Evolutionary conservation across 208 protist genomes (phyloP).

Genomic region (Leishmania tarentolae): DNA sequence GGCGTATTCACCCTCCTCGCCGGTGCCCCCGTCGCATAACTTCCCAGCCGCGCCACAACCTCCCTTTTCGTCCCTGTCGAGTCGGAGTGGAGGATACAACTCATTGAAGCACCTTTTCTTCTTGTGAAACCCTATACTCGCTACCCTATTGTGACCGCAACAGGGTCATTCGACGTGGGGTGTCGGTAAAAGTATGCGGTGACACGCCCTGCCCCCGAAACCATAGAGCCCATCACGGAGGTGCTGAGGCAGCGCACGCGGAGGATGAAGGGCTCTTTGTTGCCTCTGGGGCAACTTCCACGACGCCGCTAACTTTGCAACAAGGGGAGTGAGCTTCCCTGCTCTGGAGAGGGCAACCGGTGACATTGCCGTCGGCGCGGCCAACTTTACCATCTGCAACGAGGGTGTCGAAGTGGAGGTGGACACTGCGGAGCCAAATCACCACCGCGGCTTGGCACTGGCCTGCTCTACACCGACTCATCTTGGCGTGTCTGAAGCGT

Average conservation of each 20-base stretch:
- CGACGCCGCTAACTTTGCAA: constrained; percentile 3
- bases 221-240: constrained; percentile 6
- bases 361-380: constrained; percentile 6
- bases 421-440: constrained; percentile 13
- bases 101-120: not conserved
- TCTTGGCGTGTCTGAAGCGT: not conserved
- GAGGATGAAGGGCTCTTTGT: not conserved
- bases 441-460: constrained; percentile 14
- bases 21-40: constrained; percentile 8
- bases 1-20: constrained; percentile 12
- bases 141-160: not conserved
- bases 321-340: constrained; percentile 1
- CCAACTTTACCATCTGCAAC: constrained; percentile 17
- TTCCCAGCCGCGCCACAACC: not conserved
- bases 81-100: not conserved
- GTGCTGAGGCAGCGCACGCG: not conserved
- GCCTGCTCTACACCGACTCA: constrained; percentile 5
- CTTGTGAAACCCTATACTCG: constrained; percentile 3
- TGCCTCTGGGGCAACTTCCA: constrained; percentile 12
- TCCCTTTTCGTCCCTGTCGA: not conserved
- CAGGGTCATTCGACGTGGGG: not conserved
- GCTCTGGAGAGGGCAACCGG: not conserved
- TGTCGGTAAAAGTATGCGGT: not conserved
- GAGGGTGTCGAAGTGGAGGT: constrained; percentile 16
- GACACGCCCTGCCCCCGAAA: not conserved